Evolutionary conservation across 108 stramenopile genomes (phyloP).

Genomic region (Schizochytrium sp.): DNA sequence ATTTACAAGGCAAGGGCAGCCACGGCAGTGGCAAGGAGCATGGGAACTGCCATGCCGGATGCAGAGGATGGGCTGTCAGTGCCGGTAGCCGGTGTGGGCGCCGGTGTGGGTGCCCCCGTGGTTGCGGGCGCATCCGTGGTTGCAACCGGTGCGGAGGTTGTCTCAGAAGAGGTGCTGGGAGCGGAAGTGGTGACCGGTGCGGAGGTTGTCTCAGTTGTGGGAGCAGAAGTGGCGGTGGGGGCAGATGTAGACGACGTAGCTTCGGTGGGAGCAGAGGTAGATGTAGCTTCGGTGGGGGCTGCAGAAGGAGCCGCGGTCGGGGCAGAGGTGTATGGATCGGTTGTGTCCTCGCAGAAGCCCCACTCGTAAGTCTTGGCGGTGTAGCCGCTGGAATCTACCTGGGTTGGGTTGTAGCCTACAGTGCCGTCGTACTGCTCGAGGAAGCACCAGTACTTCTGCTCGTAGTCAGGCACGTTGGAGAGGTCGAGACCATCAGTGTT

Average conservation of each 20-base stretch:
- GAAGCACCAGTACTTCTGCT: conserved; percentile 41
- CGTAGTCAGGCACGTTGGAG: neutral
- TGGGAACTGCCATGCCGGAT: neutral
- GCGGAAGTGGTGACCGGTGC: no score
- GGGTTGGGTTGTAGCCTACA: neutral
- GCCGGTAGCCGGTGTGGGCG: neutral
- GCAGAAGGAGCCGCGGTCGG: neutral
- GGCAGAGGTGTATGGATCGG: neutral
- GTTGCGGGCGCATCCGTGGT: neutral
- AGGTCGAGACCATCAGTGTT: neutral
- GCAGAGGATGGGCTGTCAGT: neutral
- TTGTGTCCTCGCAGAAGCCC: conserved; percentile 29
- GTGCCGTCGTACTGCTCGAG: conserved; percentile 14
- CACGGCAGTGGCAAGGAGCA: conserved; percentile 35
- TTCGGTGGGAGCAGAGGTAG: neutral
- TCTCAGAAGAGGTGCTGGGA: no score
- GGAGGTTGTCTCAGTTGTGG: neutral
- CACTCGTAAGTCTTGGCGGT: neutral
- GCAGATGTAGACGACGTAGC: neutral
- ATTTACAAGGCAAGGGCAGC: neutral
- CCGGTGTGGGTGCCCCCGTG: neutral
- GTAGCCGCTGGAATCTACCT: neutral
- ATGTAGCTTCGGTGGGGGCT: no score
- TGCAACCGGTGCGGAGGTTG: neutral
- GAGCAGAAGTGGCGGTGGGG: neutral